Conservation (phyloP, 2,329 filamentous ascomycete genomes). For the Aaosphaeria arxii region DNA sequence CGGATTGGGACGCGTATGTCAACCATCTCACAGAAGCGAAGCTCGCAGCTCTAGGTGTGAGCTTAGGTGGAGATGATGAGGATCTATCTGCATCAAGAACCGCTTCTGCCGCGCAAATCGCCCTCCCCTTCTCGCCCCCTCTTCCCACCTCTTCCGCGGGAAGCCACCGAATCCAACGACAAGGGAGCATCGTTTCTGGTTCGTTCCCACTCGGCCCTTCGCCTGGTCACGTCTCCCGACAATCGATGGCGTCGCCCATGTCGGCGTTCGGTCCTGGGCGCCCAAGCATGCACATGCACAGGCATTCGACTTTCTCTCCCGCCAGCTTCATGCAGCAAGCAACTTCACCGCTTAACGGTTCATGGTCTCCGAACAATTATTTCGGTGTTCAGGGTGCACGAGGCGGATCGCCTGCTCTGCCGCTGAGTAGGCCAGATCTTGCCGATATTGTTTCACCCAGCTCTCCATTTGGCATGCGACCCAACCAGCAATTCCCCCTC, state of each 20-base stretch:
- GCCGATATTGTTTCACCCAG: conserved; percentile 43
- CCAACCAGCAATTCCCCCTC: conserved; percentile 42
- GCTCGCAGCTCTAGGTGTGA: conserved; percentile 85
- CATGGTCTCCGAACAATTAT: conserved; percentile 42
- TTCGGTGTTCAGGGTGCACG: conserved; percentile 38
- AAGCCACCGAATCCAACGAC: conserved; percentile 61
- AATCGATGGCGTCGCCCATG: conserved; percentile 67
- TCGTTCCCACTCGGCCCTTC: conserved; percentile 57
- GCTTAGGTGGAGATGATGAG: conserved; percentile 70
- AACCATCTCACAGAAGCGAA: conserved; percentile 85
- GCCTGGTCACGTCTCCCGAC: conserved; percentile 58
- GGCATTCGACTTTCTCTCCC: conserved; percentile 71
- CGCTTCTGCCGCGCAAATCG: conserved; percentile 70
- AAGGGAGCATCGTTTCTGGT: conserved; percentile 55
- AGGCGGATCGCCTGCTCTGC: conserved; percentile 43
- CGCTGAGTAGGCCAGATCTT: conserved; percentile 36
- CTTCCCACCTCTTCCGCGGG: conserved; percentile 74
- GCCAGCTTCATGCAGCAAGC: conserved; percentile 66
- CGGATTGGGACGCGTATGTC: conserved; percentile 76
- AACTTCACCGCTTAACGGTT: conserved; percentile 47
- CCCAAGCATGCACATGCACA: conserved; percentile 58
- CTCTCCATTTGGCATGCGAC: conserved; percentile 60
- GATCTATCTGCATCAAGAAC: conserved; percentile 66
- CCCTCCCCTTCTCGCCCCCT: conserved; percentile 79
- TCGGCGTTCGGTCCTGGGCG: conserved; percentile 59